Base-by-base conservation (phyloP, 768 basidiomycete genomes). In the Hericium coralloides region DNA sequence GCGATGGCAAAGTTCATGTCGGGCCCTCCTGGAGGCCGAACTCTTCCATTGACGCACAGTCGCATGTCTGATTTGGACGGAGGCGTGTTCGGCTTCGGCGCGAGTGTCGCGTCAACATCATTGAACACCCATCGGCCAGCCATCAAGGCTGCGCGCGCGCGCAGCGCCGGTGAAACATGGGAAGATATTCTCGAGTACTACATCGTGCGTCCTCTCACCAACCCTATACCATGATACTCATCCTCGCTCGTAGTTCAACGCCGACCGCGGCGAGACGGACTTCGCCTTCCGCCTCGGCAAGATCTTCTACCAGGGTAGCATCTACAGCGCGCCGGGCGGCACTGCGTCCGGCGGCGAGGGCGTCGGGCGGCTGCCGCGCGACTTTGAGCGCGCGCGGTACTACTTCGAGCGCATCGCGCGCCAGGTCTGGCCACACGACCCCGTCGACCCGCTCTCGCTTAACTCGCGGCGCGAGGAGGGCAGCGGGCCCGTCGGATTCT, bases 301-400 rank as follows among this genome's bases (percentile, higher is more conserved):
- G 71, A 89, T 98, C 10, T 95, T 88, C 72, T 98, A 99, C 66
- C 89, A 94, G 67, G 97, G 97, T 17, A 93, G 90, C 57, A 88
- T 98, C 38, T 98, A 97, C 65, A 77, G 81, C 5, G 74, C 82
- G 10, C 69, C 77, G 14, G 92, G 92, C 3, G 95, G 95, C 10
- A 83, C 89, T 41, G 82, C 79, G 2, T 93, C 90, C 1, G 92
- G 93, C 15, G 89, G 90, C 23, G 92, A 95, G 72, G 91, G 91
- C n/a, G 92, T 93, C 25, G 92, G 92, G 8, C 83, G 83, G n/a
- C 80, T 97, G 12, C 83, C 86, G 1, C 82, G 87, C 48, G 90
- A 92, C 67, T 95, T 82, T 68, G 73, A 72, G 18, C 76, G 81
- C 26, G 94, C 97, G 7, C 77, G 80, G 23, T 76, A 82, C 61